Evolutionary conservation across 345 rosid genomes (phyloP).

Genomic region (Eucalyptus melliodora): DNA sequence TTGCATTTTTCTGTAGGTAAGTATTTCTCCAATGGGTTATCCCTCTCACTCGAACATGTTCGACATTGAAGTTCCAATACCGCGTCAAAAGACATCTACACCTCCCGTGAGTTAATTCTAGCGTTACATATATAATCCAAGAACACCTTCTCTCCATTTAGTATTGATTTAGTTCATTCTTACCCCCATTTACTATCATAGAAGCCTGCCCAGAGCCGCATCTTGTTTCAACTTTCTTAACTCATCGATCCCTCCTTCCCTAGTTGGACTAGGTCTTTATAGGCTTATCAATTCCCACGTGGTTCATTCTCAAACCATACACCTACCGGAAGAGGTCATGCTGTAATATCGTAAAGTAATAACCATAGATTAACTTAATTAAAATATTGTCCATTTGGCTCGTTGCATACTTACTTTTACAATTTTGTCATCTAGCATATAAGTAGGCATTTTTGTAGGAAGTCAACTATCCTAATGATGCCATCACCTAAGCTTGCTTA

Average conservation of each 20-base stretch:
- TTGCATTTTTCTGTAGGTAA: background rate
- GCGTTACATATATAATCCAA: background rate
- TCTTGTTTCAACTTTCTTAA: background rate
- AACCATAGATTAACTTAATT: background rate
- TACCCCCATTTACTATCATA: background rate
- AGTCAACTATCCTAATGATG: background rate
- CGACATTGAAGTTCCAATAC: background rate
- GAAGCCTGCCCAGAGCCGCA: rapidly evolving
- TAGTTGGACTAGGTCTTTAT: background rate
- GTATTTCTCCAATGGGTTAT: rapidly evolving
- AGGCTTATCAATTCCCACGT: rapidly evolving
- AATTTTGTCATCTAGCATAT: background rate
- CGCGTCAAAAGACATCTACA: background rate
- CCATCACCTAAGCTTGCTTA: background rate
- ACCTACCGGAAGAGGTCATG: rapidly evolving
- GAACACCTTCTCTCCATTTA: background rate
- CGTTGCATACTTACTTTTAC: rapidly evolving
- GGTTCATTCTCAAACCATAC: background rate
- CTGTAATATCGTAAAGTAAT: rapidly evolving
- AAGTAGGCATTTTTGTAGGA: background rate
- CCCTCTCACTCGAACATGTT: too few species aligned
- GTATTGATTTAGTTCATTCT: background rate
- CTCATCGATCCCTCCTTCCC: background rate
- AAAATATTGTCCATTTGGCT: rapidly evolving
- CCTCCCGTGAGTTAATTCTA: background rate